phyloP scores from a whole-genome alignment of 768 basidiomycete genomes.

The Russula virescens region DNA sequence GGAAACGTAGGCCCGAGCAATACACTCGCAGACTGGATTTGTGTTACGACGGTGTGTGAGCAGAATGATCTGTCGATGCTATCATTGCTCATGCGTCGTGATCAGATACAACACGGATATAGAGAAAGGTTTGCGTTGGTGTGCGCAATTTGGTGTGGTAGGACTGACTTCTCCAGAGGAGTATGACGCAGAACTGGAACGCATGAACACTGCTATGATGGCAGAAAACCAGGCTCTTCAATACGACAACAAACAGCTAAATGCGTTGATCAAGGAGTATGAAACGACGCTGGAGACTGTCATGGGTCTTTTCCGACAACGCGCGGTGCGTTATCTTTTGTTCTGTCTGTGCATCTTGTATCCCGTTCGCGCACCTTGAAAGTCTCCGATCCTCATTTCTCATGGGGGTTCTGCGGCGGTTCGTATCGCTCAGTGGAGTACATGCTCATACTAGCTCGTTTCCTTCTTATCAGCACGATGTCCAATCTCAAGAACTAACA shows the following conservation, averaged over 20 bases:
- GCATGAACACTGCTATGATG: conserved; percentile 73
- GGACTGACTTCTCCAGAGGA: conserved; percentile 50
- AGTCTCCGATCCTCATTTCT: not conserved
- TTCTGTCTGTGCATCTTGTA: not conserved
- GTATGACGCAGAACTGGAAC: conserved; percentile 85
- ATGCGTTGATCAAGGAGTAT: conserved; percentile 87
- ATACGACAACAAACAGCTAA: conserved; percentile 95
- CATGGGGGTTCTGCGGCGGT: too few relatives aligned
- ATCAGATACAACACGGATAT: conserved; percentile 84
- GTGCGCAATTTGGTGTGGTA: conserved; percentile 4
- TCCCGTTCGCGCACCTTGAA: not conserved
- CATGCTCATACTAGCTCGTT: not conserved
- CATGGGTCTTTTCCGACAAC: conserved; percentile 86
- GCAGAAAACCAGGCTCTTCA: conserved; percentile 80
- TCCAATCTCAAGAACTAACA: conserved; percentile 87
- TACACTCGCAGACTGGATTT: conserved; percentile 89
- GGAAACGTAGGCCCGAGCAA: conserved; percentile 63
- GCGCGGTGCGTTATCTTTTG: conserved; percentile 65
- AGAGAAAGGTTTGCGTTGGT: conserved; percentile 52
- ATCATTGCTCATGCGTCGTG: conserved; percentile 3
- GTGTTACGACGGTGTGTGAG: conserved; percentile 67
- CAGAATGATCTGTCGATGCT: not conserved
- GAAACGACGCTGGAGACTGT: conserved; percentile 93
- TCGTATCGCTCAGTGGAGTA: not conserved
- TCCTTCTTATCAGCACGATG: conserved; percentile 59